Base-by-base conservation (phyloP, 208 protist species). In the Novymonas esmeraldas region DNA sequence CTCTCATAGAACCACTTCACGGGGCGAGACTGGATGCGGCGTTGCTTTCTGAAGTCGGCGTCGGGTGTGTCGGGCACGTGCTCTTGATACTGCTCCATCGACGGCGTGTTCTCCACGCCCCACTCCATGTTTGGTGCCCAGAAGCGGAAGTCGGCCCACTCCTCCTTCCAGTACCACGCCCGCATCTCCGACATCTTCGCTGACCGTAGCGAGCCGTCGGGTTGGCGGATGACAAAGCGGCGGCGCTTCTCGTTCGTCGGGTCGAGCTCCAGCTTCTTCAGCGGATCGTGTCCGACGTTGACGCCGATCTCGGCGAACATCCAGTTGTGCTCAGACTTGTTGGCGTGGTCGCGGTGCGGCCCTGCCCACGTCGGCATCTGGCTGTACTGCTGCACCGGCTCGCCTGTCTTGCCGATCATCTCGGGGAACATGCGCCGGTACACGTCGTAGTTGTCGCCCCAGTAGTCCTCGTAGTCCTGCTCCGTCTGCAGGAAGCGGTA, bases 111-210 rank as follows among this genome's bases (percentile, higher is more conserved):
- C 56, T 97, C 93, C 51, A 96, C 85, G 45, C 93, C 93, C 90
- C 93, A 97, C 73, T 95, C 90, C 93, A 97, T 97, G 78, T 97
- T 90, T 7, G 93, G 93, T 6, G 87, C 93, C 90, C 93, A 97
- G 80, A 97, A 97, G 54, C 93, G 90, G 64, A 97, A 97, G 81
- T 97, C 93, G 10, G 93, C 93, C 93, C 93, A 97, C 76, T 97
- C 89, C 76, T 97, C 93, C 80, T 97, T 97, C 93, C 93, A 97
- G 77, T 98, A 98, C 90, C 92, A 98, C 29, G 92, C 92, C 24
- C 92, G 90, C 89, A 98, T 98, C 71, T 98, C 94, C n/a, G 92
- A 97, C 92, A 96, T 98, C 72, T 98, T 98, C 45, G 94, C 94
- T 14, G 92, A 97, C 33, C 94, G 89, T 78, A 98, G 81, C 56